Evolutionary conservation across 2,329 filamentous ascomycete species (phyloP).

Genomic region (Neofusicoccum sp.): DNA sequence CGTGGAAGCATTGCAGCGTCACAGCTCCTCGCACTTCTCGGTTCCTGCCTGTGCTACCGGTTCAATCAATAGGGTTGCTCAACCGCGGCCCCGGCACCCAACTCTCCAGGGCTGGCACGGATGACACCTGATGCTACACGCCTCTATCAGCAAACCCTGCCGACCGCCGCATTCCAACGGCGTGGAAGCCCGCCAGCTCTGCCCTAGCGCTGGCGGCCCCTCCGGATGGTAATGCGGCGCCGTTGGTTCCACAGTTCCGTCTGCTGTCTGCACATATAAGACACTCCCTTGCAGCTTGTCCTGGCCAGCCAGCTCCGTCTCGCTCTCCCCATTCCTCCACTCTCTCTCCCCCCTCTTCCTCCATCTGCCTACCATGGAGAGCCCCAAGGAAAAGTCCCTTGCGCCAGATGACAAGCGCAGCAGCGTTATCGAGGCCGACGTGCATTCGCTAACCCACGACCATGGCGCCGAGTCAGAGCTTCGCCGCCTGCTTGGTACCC

Average conservation of each 20-base stretch:
- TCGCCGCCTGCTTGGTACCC: slow-evolving; percentile 40
- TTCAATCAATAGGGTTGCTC: not conserved
- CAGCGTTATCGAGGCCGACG: slow-evolving; percentile 10
- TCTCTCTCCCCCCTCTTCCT: not conserved
- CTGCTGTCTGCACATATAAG: not conserved
- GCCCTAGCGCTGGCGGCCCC: not conserved
- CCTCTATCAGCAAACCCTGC: slow-evolving; percentile 9
- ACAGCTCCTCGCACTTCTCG: not conserved
- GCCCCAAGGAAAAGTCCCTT: slow-evolving; percentile 3
- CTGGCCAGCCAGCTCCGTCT: not conserved
- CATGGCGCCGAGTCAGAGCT: slow-evolving; percentile 36
- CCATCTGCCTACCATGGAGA: slow-evolving; percentile 6
- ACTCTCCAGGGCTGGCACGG: not conserved
- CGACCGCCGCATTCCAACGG: not conserved
- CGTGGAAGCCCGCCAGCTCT: not conserved
- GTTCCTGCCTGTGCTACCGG: not conserved
- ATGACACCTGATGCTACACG: not conserved
- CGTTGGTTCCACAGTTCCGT: not conserved
- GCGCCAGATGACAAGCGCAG: slow-evolving; percentile 5
- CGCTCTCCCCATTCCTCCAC: not conserved
- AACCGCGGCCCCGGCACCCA: not conserved
- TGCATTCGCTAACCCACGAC: slow-evolving; percentile 19
- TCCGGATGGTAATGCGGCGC: not conserved
- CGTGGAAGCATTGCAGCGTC: slow-evolving; percentile 1
- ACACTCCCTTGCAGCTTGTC: not conserved